Conservation (phyloP, 2,329 filamentous ascomycete genomes). For the Cercospora brassicicola region DNA sequence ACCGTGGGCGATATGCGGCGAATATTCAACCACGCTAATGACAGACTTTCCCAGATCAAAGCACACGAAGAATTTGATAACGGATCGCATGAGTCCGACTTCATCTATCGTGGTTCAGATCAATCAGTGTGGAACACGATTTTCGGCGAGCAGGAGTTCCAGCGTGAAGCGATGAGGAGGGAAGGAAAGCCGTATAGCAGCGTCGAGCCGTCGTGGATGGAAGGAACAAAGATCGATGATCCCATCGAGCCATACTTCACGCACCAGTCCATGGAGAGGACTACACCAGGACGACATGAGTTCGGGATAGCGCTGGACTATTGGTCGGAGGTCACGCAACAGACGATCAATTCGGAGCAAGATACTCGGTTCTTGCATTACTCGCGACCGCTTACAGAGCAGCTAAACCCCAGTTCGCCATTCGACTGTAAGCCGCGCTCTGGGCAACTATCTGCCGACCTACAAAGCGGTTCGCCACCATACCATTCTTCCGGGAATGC, state of each 20-base stretch:
- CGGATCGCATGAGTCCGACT: conserved; percentile 27
- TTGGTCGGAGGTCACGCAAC: conserved; percentile 29
- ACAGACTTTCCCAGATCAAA: conserved; percentile 23
- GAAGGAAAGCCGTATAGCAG: conserved; percentile 18
- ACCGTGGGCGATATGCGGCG: conserved; percentile 28
- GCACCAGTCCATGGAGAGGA: conserved; percentile 34
- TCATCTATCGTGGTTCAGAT: conserved; percentile 32
- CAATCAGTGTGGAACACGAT: conserved; percentile 33
- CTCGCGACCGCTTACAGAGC: conserved; percentile 14
- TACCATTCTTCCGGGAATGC: conserved; percentile 9
- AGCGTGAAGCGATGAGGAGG: conserved; percentile 32
- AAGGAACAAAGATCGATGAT: conserved; percentile 24
- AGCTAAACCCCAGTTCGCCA: conserved; percentile 12
- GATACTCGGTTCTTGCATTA: conserved; percentile 19
- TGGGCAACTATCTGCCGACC: conserved; percentile 25
- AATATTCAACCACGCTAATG: conserved; percentile 27
- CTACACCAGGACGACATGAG: conserved; percentile 44
- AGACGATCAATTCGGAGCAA: conserved; percentile 27
- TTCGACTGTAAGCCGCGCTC: conserved; percentile 15
- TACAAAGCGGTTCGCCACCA: conserved; percentile 19
- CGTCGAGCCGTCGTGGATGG: conserved; percentile 17
- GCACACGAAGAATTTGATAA: conserved; percentile 28
- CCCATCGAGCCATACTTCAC: conserved; percentile 24
- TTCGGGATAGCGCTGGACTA: conserved; percentile 36
- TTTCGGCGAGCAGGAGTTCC: conserved; percentile 36